These are phyloP conservation scores for Pythium coloratum DNA, from an alignment of 352 stramenopile species.

Conservation along the genomic window DNA sequence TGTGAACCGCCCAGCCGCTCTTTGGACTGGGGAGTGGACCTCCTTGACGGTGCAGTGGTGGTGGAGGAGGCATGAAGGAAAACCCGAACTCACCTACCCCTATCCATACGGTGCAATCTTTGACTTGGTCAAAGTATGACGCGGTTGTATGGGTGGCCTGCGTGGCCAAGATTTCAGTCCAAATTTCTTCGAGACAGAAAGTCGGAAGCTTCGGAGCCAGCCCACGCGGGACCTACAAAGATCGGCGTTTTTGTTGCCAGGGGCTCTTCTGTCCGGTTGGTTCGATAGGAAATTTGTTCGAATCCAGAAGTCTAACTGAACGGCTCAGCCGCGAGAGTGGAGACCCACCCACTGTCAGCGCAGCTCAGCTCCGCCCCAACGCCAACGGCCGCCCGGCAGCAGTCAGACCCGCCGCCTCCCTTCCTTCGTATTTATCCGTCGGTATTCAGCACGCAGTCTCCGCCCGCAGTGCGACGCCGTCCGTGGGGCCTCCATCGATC, in stretches of 20 bases:
- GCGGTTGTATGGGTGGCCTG: constrained; percentile 3
- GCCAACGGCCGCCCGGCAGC: constrained; percentile 18
- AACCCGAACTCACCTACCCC: constrained; percentile 26
- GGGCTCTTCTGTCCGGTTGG: constrained; percentile 4
- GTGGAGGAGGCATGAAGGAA: constrained; percentile 18
- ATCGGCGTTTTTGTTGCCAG: not conserved
- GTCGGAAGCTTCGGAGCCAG: constrained; percentile 31
- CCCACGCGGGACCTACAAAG: constrained; percentile 7
- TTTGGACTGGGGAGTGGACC: constrained; percentile 3
- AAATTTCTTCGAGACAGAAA: constrained; percentile 48
- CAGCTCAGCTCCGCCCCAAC: not conserved
- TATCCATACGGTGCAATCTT: constrained; percentile 19
- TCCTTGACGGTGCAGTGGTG: not conserved
- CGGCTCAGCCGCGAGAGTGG: constrained; percentile 22
- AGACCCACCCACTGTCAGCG: constrained; percentile 2
- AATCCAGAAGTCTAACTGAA: constrained; percentile 33
- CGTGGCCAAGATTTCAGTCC: constrained; percentile 47
- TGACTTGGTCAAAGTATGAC: constrained; percentile 30
- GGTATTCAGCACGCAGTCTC: constrained; percentile 26
- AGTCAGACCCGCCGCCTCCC: constrained; percentile 12
- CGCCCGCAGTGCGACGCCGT: not conserved
- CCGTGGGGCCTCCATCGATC: not conserved
- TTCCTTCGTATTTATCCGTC: constrained; percentile 13
- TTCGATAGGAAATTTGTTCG: constrained; percentile 23
- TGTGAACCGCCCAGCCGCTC: constrained; percentile 4